Conservation (phyloP, 768 basidiomycete species). For the Tylopilus felleus region DNA sequence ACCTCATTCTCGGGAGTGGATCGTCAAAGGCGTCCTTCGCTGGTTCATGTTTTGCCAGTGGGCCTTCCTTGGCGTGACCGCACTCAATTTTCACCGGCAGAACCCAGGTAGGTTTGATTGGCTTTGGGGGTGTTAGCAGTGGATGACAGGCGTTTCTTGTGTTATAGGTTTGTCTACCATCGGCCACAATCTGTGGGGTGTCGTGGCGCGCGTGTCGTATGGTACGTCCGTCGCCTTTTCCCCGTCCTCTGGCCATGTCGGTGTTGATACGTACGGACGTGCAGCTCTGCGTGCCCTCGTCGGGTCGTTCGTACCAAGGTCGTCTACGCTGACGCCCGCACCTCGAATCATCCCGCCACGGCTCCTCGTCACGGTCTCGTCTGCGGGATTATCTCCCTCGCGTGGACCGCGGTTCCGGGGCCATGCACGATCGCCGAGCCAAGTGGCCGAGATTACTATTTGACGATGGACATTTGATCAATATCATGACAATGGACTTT, state of each 20-base stretch:
- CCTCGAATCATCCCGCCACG: neutral
- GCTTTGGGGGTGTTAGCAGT: too few species aligned
- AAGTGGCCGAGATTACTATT: constrained; percentile 7
- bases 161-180: neutral
- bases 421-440: constrained; percentile 12
- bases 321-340: neutral
- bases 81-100: neutral
- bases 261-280: neutral
- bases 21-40: constrained; percentile 8
- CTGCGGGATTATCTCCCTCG: neutral
- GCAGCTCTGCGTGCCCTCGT: neutral
- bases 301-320: neutral
- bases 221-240: constrained; percentile 2
- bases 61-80: constrained; percentile 3
- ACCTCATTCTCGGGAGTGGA: constrained; percentile 15
- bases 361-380: neutral
- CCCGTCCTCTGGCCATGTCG: neutral
- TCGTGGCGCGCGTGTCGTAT: neutral
- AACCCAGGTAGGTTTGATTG: neutral
- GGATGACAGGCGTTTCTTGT: too few species aligned
- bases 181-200: neutral
- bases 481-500: neutral
- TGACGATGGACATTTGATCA: neutral
- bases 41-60: constrained; percentile 8
- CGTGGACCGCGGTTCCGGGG: neutral